phyloP scores from a whole-genome alignment of 495 filamentous ascomycete species.

The Aspergillus carlsbadensis region DNA sequence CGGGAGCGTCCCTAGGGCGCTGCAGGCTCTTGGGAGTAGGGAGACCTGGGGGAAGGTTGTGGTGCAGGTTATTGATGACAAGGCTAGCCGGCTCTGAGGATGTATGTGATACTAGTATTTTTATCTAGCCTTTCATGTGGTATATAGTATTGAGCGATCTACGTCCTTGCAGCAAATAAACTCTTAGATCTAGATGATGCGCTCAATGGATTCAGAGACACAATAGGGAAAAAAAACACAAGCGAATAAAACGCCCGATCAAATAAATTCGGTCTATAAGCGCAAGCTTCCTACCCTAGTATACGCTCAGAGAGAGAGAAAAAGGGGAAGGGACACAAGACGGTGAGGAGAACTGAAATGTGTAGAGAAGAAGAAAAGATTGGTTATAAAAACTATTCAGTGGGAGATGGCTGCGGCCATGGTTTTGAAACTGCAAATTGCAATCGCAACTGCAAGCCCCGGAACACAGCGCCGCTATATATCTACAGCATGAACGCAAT shows the following conservation, averaged over 20 bases:
- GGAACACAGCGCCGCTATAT: not conserved
- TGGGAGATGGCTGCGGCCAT: no score
- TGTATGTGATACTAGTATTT: not conserved
- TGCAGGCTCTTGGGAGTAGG: slow-evolving; percentile 72
- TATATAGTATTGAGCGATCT: no score
- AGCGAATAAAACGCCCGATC: no score
- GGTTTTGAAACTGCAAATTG: not conserved
- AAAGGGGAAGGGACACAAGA: not conserved
- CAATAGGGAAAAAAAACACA: no score
- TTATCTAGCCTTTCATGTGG: no score
- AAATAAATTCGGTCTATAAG: not conserved
- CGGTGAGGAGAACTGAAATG: not conserved
- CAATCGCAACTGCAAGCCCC: not conserved
- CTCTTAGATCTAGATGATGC: no score
- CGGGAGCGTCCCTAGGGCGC: slow-evolving; percentile 72
- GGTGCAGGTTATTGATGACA: slow-evolving; percentile 75
- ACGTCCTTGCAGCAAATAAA: no score
- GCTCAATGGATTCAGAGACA: not conserved
- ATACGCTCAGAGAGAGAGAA: not conserved
- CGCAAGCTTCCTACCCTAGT: not conserved
- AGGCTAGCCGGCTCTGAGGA: slow-evolving; percentile 47
- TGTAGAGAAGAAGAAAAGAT: not conserved
- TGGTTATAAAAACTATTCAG: not conserved
- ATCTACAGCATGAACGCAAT: slow-evolving; percentile 40
- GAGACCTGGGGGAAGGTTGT: slow-evolving; percentile 98